Evolutionary conservation across 345 rosid genomes (phyloP).

Genomic region (Raphanus sativus): DNA sequence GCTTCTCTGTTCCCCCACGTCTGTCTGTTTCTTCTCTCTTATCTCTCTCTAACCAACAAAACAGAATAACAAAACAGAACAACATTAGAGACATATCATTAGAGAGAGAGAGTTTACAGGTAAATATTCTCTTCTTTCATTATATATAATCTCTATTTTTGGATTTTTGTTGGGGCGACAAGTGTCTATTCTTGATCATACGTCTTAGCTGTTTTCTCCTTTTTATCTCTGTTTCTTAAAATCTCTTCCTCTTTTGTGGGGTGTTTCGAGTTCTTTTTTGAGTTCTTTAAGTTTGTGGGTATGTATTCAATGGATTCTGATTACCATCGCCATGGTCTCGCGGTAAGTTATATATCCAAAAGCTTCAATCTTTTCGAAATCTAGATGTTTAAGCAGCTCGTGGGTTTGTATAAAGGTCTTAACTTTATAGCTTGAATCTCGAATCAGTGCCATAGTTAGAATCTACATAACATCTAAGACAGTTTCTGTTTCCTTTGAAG

Average conservation of each 20-base stretch:
- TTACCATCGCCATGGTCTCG: conserved; percentile 34
- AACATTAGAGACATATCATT: background rate
- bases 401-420: conserved; percentile 32
- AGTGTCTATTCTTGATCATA: conserved; percentile 31
- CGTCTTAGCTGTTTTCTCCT: conserved; percentile 14
- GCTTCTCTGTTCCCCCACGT: conserved; percentile 38
- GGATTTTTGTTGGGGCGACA: conserved; percentile 1
- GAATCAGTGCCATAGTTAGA: background rate
- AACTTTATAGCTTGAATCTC: conserved; percentile 13
- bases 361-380: background rate
- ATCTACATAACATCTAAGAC: background rate
- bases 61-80: conserved; percentile 7
- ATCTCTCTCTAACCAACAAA: background rate
- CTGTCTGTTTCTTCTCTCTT: conserved; percentile 7
- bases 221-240: conserved; percentile 4
- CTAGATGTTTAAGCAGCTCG: background rate
- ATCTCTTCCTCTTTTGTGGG: conserved; percentile 7
- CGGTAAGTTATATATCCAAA: conserved; percentile 33
- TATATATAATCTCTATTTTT: conserved; percentile 22
- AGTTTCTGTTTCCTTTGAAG: conserved; percentile 15
- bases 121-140: conserved; percentile 15
- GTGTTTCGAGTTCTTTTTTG: background rate
- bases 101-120: conserved; percentile 28
- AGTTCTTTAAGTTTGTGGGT: background rate
- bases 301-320: conserved; percentile 46